Conservation (phyloP, 768 basidiomycete genomes). For the Multifurca ochricompacta region DNA sequence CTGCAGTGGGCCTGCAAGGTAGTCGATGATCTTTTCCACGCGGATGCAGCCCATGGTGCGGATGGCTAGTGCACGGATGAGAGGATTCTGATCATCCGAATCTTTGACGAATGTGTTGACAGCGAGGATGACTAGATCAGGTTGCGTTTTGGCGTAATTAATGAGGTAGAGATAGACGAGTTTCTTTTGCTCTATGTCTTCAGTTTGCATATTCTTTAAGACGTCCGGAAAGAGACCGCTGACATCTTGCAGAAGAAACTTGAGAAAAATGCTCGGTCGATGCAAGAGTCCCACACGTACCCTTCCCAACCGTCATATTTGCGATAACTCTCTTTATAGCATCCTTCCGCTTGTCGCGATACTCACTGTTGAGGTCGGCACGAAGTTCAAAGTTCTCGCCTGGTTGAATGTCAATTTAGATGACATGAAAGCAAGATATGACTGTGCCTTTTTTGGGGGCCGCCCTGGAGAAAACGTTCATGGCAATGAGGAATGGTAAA, state of each 20-base stretch:
- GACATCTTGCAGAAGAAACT: slow-evolving; percentile 48
- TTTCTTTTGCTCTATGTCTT: slow-evolving; percentile 99
- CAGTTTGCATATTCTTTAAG: slow-evolving; percentile 99
- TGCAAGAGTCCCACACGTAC: slow-evolving; percentile 33
- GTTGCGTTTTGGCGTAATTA: slow-evolving; percentile 99
- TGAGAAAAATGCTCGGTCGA: neutral
- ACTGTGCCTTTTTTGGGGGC: slow-evolving; percentile 25
- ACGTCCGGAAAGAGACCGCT: slow-evolving; percentile 96
- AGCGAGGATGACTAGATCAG: slow-evolving; percentile 96
- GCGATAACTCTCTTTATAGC: slow-evolving; percentile 97
- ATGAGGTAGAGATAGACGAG: slow-evolving; percentile 98
- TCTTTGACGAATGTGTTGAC: slow-evolving; percentile 99
- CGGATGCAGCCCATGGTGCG: slow-evolving; percentile 96
- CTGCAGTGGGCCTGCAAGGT: slow-evolving; percentile 91
- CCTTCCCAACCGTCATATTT: slow-evolving; percentile 99
- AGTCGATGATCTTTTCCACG: slow-evolving; percentile 98
- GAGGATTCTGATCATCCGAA: slow-evolving; percentile 92
- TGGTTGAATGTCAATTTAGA: slow-evolving; percentile 22
- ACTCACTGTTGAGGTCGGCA: slow-evolving; percentile 95
- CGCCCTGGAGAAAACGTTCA: slow-evolving; percentile 21
- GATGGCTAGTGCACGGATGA: slow-evolving; percentile 92
- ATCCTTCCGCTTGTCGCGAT: slow-evolving; percentile 92
- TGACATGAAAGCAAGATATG: no score
- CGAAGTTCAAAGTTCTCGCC: slow-evolving; percentile 98
- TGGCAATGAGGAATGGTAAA: neutral